Evolutionary conservation across 305 asterid genomes (phyloP).

Genomic region (Andrographis paniculata): DNA sequence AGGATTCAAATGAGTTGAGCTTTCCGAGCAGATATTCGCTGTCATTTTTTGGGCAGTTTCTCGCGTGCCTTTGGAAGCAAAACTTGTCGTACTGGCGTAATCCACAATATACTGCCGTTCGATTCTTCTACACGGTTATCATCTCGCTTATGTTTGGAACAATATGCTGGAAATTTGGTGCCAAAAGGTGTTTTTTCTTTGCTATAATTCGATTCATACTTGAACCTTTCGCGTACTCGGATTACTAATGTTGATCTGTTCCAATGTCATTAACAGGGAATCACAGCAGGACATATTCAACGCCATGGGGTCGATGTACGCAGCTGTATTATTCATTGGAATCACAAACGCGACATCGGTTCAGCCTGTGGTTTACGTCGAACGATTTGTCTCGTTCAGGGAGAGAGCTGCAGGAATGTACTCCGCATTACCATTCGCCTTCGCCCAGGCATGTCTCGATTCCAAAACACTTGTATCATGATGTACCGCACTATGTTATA

Average conservation of each 20-base stretch:
- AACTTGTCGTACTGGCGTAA: constrained; percentile 61
- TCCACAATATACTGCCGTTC: constrained; percentile 76
- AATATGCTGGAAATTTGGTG: constrained; percentile 79
- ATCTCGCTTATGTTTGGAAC: constrained; percentile 76
- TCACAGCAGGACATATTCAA: constrained; percentile 68
- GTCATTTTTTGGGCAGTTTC: constrained; percentile 41
- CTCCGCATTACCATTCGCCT: too few species aligned
- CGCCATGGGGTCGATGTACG: constrained; percentile 86
- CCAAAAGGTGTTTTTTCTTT: constrained; percentile 41
- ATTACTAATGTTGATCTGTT: too few species aligned
- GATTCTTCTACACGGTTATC: constrained; percentile 67
- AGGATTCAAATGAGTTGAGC: constrained; percentile 32
- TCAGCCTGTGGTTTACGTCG: constrained; percentile 67
- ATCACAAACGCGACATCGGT: constrained; percentile 68
- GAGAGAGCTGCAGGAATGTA: constrained; percentile 87
- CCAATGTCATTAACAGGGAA: constrained; percentile 30
- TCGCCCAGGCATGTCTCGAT: constrained; percentile 51
- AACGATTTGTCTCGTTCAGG: constrained; percentile 58
- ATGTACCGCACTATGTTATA: too few species aligned
- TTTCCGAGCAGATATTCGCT: constrained; percentile 53
- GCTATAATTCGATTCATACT: not conserved
- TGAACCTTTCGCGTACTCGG: too few species aligned
- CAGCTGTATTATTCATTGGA: constrained; percentile 71
- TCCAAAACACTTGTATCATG: not conserved
- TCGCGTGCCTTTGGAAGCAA: constrained; percentile 68